phyloP scores from a whole-genome alignment of 768 basidiomycete genomes.

The Termitomyces bulborhizus region DNA sequence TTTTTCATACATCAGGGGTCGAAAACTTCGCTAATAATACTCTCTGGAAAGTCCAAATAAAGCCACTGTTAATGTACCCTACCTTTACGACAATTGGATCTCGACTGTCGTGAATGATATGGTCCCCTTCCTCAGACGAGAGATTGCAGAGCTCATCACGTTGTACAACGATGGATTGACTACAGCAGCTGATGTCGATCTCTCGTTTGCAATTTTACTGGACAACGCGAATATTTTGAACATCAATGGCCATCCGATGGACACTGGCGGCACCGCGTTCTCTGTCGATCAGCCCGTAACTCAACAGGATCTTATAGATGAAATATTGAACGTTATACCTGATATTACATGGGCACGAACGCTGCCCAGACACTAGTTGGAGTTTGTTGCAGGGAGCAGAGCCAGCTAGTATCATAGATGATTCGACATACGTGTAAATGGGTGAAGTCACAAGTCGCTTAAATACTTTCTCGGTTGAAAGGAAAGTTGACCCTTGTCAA shows the following conservation, averaged over 20 bases:
- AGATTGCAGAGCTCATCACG: neutral
- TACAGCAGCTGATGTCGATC: neutral
- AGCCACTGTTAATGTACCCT: neutral
- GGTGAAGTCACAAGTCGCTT: no score
- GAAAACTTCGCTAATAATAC: neutral
- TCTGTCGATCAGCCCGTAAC: neutral
- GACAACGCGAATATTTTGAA: neutral
- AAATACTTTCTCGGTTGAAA: no score
- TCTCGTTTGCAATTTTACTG: neutral
- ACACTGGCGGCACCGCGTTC: neutral
- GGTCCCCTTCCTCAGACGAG: neutral
- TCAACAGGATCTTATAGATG: neutral
- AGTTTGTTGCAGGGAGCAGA: no score
- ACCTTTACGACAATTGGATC: neutral
- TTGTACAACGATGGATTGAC: neutral
- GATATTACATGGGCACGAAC: no score
- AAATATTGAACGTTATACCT: no score
- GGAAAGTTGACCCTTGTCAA: neutral
- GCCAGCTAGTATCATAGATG: no score
- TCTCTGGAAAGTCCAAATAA: neutral
- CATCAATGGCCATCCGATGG: neutral
- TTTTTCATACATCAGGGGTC: neutral
- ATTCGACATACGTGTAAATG: no score
- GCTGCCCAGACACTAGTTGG: no score
- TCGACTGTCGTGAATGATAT: neutral